Base-by-base conservation (phyloP, 805 yeast genomes). In the Suhomyces canberraensis region DNA sequence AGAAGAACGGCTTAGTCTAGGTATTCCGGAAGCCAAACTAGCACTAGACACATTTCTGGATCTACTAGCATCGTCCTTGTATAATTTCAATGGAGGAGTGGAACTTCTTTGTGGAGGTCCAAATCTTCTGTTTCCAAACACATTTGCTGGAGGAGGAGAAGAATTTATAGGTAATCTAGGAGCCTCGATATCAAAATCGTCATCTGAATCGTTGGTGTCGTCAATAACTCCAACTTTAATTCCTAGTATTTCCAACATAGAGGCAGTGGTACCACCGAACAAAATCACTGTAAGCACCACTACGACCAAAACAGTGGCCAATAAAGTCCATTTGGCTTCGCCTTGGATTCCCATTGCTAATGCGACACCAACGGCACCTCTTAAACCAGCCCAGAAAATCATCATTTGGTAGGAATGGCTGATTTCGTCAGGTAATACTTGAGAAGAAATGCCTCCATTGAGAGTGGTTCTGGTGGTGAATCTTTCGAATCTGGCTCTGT, bases 291-390 rank as follows among this genome's bases (percentile, higher is more conserved):
- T 93, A 31, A 93, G 68, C 20, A 93, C 98, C 8, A 93, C 99
- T 16, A 91, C 98, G 11, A 95, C 98, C 29, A 95, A 67, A 1
- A 95, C 96, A 0, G 98, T 95, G 3, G 98, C 99, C 36, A 91
- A 65, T 36, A 93, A 67, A 0, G 96, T 81, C 55, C 82, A 81
- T 46, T 90, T 91, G 38, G 86, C 81, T 54, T 91, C 96, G 42
- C 98, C 98, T 62, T 87, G 95, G 27, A 93, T 68, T 11, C 98
- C 98, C 80, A 95, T 88, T 0, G 98, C 98, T 52, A 93, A 74
- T 0, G 98, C 99, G 4, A 93, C 99, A 46, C 99, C 99, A 24
- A 93, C 99, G 1, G 99, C 99, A 41, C 99, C 99, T 55, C 99
- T 75, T 39, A 93, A 70, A 3, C 99, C 99, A 2, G 98, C 98